Conservation (phyloP, 2,329 filamentous ascomycete genomes). For the Clarireedia monteithiana region DNA sequence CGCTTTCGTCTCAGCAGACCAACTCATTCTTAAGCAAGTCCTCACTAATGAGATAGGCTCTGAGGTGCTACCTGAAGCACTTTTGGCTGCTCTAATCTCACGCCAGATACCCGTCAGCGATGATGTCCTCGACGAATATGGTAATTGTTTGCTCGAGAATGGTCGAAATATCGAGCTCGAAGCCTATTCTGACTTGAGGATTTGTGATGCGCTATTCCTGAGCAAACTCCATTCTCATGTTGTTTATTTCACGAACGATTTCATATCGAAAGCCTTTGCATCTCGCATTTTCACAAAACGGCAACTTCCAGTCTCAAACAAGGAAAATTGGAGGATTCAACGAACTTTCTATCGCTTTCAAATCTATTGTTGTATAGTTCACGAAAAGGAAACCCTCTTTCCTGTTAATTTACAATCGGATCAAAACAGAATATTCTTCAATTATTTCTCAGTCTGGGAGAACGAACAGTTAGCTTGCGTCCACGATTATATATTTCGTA, state of each 20-base stretch:
- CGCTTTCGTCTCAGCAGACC: slow-evolving; percentile 3
- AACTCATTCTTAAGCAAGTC: slow-evolving; percentile 2
- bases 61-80: slow-evolving; percentile 10
- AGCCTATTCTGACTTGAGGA: background rate
- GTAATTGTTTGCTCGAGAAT: background rate
- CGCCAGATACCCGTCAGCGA: background rate
- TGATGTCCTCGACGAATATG: background rate
- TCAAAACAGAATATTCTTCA: background rate
- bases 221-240: slow-evolving; percentile 8
- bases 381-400: background rate
- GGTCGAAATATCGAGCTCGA: background rate
- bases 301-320: background rate
- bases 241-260: slow-evolving; percentile 1
- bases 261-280: background rate
- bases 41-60: slow-evolving; percentile 4
- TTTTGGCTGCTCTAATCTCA: background rate
- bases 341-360: slow-evolving; percentile 13
- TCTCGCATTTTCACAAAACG: background rate
- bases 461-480: slow-evolving; percentile 12
- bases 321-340: slow-evolving; percentile 1
- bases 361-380: slow-evolving; percentile 8
- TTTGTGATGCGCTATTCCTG: background rate
- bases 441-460: slow-evolving; percentile 10
- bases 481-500: slow-evolving; percentile 7
- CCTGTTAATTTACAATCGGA: background rate